Conservation (phyloP, 208 protist species). For the Trichomonas vaginalis region DNA sequence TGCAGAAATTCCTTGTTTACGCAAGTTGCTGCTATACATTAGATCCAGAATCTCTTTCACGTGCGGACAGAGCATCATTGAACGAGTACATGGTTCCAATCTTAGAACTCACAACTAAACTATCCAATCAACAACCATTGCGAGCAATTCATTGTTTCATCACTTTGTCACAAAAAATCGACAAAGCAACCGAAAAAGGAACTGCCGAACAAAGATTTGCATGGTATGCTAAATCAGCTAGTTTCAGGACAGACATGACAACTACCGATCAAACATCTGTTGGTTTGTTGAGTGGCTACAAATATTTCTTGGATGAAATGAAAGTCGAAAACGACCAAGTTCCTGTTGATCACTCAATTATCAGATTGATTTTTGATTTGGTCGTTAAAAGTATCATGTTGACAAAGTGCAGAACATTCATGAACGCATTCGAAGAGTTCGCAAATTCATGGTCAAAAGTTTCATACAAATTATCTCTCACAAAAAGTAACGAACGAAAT, state of each 20-base stretch:
- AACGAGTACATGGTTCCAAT: background rate
- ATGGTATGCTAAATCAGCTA: background rate
- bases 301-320: background rate
- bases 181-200: background rate
- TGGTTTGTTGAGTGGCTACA: background rate
- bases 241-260: background rate
- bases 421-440: background rate
- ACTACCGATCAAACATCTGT: background rate
- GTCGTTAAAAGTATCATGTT: background rate
- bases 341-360: background rate
- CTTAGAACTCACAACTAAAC: background rate
- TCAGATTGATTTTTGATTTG: background rate
- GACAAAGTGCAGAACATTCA: background rate
- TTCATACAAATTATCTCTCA: background rate
- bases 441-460: background rate
- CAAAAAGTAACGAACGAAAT: background rate
- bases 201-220: background rate
- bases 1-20: background rate
- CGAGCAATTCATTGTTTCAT: background rate
- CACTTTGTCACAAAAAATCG: background rate
- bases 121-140: background rate
- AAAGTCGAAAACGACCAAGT: background rate
- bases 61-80: background rate
- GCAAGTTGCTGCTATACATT: background rate
- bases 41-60: background rate